Conservation (phyloP, 1,284 basidiomycete species). For the Pascua guehoae region DNA sequence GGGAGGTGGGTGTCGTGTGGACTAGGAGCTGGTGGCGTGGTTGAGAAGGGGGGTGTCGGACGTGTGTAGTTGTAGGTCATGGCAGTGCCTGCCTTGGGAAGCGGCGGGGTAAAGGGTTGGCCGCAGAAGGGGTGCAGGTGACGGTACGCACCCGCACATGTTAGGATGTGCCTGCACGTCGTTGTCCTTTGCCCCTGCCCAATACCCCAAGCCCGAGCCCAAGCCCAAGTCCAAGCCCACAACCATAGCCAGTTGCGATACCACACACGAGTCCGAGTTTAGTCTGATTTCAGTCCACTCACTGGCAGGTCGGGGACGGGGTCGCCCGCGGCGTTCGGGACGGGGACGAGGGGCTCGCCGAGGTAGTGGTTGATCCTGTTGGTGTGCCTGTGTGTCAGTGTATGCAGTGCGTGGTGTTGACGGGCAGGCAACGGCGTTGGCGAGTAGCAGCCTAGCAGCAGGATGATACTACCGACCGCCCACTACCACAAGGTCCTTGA, state of each 20-base stretch:
- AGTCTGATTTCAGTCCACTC: too few species aligned
- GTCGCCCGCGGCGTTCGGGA: slow-evolving; percentile 5
- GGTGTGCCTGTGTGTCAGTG: slow-evolving; percentile 8
- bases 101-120: neutral
- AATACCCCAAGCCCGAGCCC: neutral
- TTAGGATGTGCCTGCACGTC: too few species aligned
- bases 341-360: slow-evolving; percentile 7
- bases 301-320: slow-evolving; percentile 10
- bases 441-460: too few species aligned
- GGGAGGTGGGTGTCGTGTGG: neutral
- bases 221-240: neutral
- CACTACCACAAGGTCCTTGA: too few species aligned
- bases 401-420: neutral
- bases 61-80: too few species aligned
- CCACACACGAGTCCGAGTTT: neutral
- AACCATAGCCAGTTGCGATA: neutral
- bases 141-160: too few species aligned
- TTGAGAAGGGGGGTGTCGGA: neutral
- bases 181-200: neutral
- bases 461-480: too few species aligned
- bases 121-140: neutral
- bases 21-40: neutral
- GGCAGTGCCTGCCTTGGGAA: too few species aligned
- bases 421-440: too few species aligned
- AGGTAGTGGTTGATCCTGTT: slow-evolving; percentile 14